These are phyloP conservation scores for Cymbopogon citratus DNA, from an alignment of 176 grass and related monocot species.

Conservation along the genomic window DNA sequence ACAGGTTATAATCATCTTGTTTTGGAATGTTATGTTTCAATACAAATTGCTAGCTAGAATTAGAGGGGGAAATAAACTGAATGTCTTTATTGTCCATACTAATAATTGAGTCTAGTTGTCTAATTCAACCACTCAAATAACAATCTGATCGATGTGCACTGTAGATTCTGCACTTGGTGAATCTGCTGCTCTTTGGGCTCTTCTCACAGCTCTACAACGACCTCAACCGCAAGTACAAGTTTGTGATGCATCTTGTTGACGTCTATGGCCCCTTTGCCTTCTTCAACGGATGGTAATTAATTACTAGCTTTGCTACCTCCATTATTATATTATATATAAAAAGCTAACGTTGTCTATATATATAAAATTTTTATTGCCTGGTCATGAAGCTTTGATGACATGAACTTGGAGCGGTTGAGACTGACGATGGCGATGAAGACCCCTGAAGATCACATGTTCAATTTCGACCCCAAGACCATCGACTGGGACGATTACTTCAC, in stretches of 20 bases:
- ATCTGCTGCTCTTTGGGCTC: constrained; percentile 26
- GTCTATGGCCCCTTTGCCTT: constrained; percentile 65
- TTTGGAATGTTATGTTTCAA: no score
- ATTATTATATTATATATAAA: no score
- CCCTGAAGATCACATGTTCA: constrained; percentile 10
- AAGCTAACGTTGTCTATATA: no score
- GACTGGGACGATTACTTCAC: constrained; percentile 54
- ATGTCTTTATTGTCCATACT: no score
- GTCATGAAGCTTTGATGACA: constrained; percentile 45
- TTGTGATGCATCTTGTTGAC: constrained; percentile 50
- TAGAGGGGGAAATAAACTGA: no score
- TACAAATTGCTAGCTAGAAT: no score
- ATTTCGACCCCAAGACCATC: constrained; percentile 45
- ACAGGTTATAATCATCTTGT: no score
- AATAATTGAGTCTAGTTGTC: no score
- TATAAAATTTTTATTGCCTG: no score
- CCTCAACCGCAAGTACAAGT: constrained; percentile 37
- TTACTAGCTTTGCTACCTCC: no score
- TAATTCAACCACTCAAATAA: not conserved
- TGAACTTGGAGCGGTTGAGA: constrained; percentile 46
- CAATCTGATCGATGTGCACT: not conserved
- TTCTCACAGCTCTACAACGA: constrained; percentile 29
- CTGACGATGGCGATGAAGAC: constrained; percentile 6
- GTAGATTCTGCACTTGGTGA: constrained; percentile 27
- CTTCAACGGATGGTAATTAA: constrained; percentile 61